Conservation (phyloP, 495 filamentous ascomycete genomes). For the Aspergillus avenaceus region DNA sequence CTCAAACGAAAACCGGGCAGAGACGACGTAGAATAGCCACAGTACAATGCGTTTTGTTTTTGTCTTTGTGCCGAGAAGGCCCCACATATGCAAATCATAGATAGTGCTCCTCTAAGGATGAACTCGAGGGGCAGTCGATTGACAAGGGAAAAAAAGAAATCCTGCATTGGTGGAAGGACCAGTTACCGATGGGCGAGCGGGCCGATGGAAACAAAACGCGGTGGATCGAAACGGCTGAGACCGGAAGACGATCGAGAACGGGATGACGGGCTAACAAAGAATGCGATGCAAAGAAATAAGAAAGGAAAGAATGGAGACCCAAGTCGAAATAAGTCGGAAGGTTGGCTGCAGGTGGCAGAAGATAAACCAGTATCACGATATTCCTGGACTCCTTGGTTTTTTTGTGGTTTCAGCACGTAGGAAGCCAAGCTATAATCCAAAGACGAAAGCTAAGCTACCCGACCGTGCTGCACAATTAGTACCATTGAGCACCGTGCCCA, state of each 20-base stretch:
- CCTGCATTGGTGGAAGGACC: conserved; percentile 1
- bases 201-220: conserved; percentile 17
- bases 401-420: conserved; percentile 27
- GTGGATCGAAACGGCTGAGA: conserved; percentile 32
- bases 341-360: conserved; percentile 34
- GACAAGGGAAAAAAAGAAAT: no score
- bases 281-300: conserved; percentile 28
- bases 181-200: conserved; percentile 11
- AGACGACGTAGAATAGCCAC: conserved; percentile 38
- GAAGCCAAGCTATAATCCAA: conserved; percentile 21
- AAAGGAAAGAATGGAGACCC: conserved; percentile 33
- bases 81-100: conserved; percentile 12
- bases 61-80: conserved; percentile 10
- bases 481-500: conserved; percentile 56
- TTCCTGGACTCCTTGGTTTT: conserved; percentile 33
- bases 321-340: conserved; percentile 38
- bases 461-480: conserved; percentile 47
- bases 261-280: conserved; percentile 35
- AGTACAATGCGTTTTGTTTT: conserved; percentile 33
- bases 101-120: conserved; percentile 8
- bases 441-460: conserved; percentile 24
- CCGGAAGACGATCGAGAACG: conserved; percentile 37
- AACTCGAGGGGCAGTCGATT: neutral
- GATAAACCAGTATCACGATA: conserved; percentile 25
- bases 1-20: conserved; percentile 18